Conservation (phyloP, 2,329 filamentous ascomycete genomes). For the Drechslerella coelobrocha region DNA sequence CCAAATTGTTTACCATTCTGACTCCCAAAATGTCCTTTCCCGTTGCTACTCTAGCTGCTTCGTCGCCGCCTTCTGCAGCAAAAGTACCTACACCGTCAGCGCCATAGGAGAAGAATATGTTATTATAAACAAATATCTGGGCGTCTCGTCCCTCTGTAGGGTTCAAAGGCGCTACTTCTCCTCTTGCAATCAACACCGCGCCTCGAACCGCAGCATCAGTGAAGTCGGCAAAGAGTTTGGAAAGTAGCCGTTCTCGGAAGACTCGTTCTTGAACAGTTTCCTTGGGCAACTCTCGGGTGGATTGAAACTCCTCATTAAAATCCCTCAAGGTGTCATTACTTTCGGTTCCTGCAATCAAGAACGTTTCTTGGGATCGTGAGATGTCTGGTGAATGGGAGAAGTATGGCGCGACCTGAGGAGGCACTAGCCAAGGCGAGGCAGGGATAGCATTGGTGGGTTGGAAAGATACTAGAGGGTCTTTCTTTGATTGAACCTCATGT, state of each 20-base stretch:
- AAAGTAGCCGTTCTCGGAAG: constrained; percentile 90
- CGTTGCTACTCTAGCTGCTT: constrained; percentile 92
- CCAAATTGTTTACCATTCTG: constrained; percentile 92
- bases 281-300: constrained; percentile 89
- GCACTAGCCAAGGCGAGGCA: constrained; percentile 88
- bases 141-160: constrained; percentile 91
- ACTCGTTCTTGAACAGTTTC: constrained; percentile 94
- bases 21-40: constrained; percentile 96
- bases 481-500: constrained; percentile 81
- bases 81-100: constrained; percentile 98
- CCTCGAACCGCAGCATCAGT: constrained; percentile 92
- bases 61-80: constrained; percentile 92
- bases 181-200: constrained; percentile 87
- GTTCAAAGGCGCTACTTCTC: constrained; percentile 91
- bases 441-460: constrained; percentile 95
- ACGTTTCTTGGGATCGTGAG: constrained; percentile 90
- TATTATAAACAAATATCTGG: constrained; percentile 99
- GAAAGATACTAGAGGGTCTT: constrained; percentile 89
- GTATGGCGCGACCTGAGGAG: constrained; percentile 65
- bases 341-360: constrained; percentile 85
- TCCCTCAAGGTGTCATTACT: constrained; percentile 93
- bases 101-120: constrained; percentile 98
- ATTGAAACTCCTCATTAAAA: constrained; percentile 99
- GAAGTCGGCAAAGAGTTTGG: constrained; percentile 97
- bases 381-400: constrained; percentile 80